phyloP scores from a whole-genome alignment of 352 stramenopile species.

The Phytopythium vexans region DNA sequence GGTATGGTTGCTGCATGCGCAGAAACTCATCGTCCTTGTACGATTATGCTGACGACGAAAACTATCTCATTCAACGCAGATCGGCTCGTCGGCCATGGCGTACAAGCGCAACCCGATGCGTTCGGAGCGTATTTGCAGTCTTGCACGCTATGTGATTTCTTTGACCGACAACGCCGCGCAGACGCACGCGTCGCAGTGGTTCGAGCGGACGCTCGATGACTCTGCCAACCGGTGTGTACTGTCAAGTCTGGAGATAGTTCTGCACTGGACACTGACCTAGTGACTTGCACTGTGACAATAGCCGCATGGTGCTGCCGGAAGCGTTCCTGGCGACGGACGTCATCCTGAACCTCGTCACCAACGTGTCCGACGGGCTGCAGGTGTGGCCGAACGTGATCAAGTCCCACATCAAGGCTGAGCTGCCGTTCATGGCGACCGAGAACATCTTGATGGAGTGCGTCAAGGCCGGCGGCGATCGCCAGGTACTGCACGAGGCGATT shows the following conservation, averaged over 20 bases:
- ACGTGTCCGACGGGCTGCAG: constrained; percentile 97
- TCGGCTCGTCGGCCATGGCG: constrained; percentile 98
- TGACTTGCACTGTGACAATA: constrained; percentile 14
- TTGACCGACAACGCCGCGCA: constrained; percentile 96
- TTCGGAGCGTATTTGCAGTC: constrained; percentile 96
- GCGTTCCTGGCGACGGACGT: constrained; percentile 98
- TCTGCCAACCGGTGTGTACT: constrained; percentile 91
- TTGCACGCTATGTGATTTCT: constrained; percentile 97
- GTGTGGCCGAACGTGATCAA: constrained; percentile 95
- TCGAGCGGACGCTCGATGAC: constrained; percentile 99
- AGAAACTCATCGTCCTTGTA: too few species aligned
- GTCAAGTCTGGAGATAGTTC: neutral
- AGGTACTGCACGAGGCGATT: constrained; percentile 98
- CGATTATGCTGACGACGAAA: neutral
- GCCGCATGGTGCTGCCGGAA: constrained; percentile 96
- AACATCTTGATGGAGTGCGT: constrained; percentile 99
- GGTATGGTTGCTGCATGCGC: constrained; percentile 7
- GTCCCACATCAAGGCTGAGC: constrained; percentile 96
- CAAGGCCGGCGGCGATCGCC: constrained; percentile 97
- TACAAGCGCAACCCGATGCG: constrained; percentile 99
- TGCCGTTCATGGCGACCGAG: constrained; percentile 99
- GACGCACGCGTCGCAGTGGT: constrained; percentile 98
- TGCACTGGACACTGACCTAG: neutral
- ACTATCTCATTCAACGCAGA: constrained; percentile 29
- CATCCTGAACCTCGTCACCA: constrained; percentile 96